These are phyloP conservation scores for Xylaria digitata DNA, from an alignment of 2,329 filamentous ascomycete species.

Conservation along the genomic window DNA sequence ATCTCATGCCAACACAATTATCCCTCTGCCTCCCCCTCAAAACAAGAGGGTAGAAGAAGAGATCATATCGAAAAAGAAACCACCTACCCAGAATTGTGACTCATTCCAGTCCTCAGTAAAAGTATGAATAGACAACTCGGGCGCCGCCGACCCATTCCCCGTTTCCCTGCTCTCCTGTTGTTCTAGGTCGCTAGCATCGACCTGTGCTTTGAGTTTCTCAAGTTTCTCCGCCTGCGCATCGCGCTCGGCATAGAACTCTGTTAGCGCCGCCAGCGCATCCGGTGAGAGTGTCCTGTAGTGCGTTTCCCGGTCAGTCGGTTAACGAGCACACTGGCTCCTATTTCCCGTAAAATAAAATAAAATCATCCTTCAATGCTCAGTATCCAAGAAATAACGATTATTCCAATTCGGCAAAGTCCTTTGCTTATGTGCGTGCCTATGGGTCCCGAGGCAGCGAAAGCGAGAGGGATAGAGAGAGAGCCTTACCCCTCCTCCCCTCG, in stretches of 20 bases:
- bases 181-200: conserved; percentile 61
- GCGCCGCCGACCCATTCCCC: conserved; percentile 38
- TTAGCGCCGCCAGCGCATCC: conserved; percentile 74
- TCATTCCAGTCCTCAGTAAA: conserved; percentile 87
- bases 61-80: neutral
- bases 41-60: too few species aligned
- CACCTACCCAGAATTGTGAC: conserved; percentile 80
- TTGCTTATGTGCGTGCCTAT: too few species aligned
- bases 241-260: conserved; percentile 79
- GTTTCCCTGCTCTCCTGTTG: neutral
- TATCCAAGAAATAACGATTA: too few species aligned
- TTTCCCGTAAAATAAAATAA: too few species aligned
- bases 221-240: conserved; percentile 75
- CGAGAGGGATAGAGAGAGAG: neutral
- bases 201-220: conserved; percentile 71
- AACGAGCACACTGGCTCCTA: neutral
- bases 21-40: too few species aligned
- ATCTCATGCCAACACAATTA: too few species aligned
- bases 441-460: too few species aligned
- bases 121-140: conserved; percentile 68
- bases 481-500: too few species aligned
- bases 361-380: neutral
- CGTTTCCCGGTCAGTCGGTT: neutral
- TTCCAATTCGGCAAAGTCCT: too few species aligned
- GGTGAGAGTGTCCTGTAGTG: conserved; percentile 69